Conservation (phyloP, 805 yeast species). For the Wickerhamomyces tratensis region DNA sequence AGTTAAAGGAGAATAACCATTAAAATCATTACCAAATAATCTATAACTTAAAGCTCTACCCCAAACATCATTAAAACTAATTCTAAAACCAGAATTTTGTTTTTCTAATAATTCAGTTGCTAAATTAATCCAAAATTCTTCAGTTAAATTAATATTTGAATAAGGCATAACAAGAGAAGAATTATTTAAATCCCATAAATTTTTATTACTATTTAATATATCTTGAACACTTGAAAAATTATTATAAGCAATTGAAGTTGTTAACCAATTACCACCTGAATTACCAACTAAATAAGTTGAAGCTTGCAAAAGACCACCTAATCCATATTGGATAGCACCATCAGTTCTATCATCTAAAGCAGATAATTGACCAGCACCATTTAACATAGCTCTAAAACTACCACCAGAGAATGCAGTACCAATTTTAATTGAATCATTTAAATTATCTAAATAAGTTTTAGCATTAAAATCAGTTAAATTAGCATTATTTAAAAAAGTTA, state of each 20-base stretch:
- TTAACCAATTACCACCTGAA: constrained; percentile 79
- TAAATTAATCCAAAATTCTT: constrained; percentile 42
- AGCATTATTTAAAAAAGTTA: constrained; percentile 30
- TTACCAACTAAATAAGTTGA: constrained; percentile 66
- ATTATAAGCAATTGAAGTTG: constrained; percentile 58
- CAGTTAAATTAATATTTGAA: constrained; percentile 39
- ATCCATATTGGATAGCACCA: constrained; percentile 40
- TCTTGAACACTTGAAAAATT: constrained; percentile 65
- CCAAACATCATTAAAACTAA: constrained; percentile 73
- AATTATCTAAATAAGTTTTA: constrained; percentile 26
- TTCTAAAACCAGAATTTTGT: constrained; percentile 52
- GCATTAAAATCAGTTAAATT: constrained; percentile 34
- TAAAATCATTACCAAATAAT: constrained; percentile 50
- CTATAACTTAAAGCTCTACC: constrained; percentile 68
- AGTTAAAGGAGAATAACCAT: constrained; percentile 56
- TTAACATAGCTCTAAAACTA: constrained; percentile 82
- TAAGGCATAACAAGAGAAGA: constrained; percentile 59
- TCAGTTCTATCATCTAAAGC: constrained; percentile 67
- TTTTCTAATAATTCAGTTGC: constrained; percentile 43
- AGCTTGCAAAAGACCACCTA: constrained; percentile 66
- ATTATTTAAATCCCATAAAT: constrained; percentile 62
- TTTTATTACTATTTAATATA: constrained; percentile 30
- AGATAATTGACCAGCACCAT: constrained; percentile 74
- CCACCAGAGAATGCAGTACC: constrained; percentile 73
- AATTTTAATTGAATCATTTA: constrained; percentile 32